phyloP scores from a whole-genome alignment of 2,329 filamentous ascomycete genomes.

The Venturiaceae sp. region DNA sequence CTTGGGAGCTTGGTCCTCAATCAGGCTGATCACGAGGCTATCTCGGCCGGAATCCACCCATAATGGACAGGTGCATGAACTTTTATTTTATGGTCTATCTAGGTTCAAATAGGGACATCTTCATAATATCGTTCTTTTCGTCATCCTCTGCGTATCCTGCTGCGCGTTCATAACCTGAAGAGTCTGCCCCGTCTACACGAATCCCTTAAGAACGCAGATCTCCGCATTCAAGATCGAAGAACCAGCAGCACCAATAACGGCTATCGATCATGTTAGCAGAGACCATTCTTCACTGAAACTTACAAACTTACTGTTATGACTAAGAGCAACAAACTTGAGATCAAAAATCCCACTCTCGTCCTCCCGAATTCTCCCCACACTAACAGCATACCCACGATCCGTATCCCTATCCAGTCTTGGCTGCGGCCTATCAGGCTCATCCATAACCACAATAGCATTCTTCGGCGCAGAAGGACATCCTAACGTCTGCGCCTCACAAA shows the following conservation, averaged over 20 bases:
- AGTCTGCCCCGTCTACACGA: conserved; percentile 18
- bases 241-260: conserved; percentile 91
- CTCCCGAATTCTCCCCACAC: conserved; percentile 76
- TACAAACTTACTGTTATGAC: conserved; percentile 58
- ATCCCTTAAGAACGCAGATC: conserved; percentile 82
- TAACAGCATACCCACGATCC: conserved; percentile 79
- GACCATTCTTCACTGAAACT: not conserved
- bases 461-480: conserved; percentile 81
- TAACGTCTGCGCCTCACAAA: conserved; percentile 69
- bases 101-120: no score
- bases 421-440: conserved; percentile 83
- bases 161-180: not conserved
- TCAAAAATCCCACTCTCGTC: conserved; percentile 88
- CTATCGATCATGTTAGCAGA: conserved; percentile 23
- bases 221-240: conserved; percentile 93
- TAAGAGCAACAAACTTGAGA: conserved; percentile 87
- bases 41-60: not conserved
- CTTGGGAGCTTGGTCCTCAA: not conserved
- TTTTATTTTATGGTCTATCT: not conserved
- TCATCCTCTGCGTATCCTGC: no score
- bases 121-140: not conserved
- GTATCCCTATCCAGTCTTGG: conserved; percentile 82
- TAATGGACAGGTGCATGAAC: not conserved
- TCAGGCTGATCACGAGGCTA: conserved; percentile 3
- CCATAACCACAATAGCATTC: conserved; percentile 77